Evolutionary conservation across 1,139 yeast genomes (phyloP), one percentile per base, ranked within the genome.

Genomic region (Blastobotrys proliferans): DNA sequence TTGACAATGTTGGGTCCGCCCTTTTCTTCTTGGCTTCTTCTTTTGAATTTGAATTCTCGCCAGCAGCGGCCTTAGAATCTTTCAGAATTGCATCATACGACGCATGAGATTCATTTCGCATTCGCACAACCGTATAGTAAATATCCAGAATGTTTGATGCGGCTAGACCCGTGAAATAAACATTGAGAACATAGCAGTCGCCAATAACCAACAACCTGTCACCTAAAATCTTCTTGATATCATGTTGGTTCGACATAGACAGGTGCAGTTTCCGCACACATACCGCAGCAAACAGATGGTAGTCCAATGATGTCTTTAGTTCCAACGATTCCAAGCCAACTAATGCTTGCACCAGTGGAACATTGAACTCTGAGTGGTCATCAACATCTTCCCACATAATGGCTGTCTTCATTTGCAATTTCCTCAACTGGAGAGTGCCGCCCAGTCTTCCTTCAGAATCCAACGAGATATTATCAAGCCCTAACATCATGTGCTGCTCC

Each of bases 91-190:
- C 95, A 44, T 73, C 75, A 56, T 88, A 87, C 0, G 94, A 82
- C 3, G 77, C 70, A 51, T 72, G 73, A 51, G 79, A 83, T 47
- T 87, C 95, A 52, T 80, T 83, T 22, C 80, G 70, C 72, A 88
- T 80, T 52, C 95, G 72, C 38, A 76, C 65, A 19, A 86, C 67
- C 0, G 94, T 79, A 46, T 81, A 82, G 55, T 78, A 76, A 37
- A 92, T 81, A 63, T 90, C 96, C 51, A 81, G 70, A 25, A 86
- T 68, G 55, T 83, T 87, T 0, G 95, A 82, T 0, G 94, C 94
- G 0, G 94, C 82, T 54, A 92, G 71, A 0, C 95, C 86, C 0
- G 97, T 88, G 45, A 83, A 69, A 54, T 76, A 85, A 1, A 86
- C 55, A 45, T 76, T 78, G 10, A 82, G 70, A 0, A 77, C 69